Percentiles rank a stretch among this genome's conserved stretches.
Evolutionary conservation across 1,284 basidiomycete genomes (phyloP).

Genomic region (Leccinum laetum): DNA sequence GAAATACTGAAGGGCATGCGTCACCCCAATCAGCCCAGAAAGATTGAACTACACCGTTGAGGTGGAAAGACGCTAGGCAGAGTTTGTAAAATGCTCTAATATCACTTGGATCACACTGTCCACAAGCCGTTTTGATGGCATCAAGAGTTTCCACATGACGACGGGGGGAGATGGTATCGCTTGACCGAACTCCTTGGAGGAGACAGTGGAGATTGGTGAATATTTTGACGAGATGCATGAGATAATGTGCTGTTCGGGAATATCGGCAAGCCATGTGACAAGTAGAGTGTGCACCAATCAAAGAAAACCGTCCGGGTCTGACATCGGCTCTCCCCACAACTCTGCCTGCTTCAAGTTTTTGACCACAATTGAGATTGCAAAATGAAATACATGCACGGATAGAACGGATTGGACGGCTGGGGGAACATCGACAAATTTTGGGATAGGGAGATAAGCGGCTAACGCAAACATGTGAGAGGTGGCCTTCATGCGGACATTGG

Average conservation of each 20-base stretch:
- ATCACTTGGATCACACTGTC: not conserved
- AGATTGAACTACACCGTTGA: slow-evolving; percentile 7
- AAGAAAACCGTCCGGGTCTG: slow-evolving; percentile 5
- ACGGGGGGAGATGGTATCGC: not conserved
- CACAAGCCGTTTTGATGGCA: not conserved
- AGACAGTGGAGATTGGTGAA: slow-evolving; percentile 8
- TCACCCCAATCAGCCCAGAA: slow-evolving; percentile 16
- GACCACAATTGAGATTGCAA: slow-evolving; percentile 1
- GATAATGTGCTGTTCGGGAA: slow-evolving; percentile 6
- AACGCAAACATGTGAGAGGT: slow-evolving; percentile 11
- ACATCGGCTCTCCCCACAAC: not conserved
- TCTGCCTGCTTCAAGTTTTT: slow-evolving; percentile 7
- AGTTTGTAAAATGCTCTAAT: slow-evolving; percentile 8
- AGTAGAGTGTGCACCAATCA: slow-evolving; percentile 9
- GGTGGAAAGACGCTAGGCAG: not conserved
- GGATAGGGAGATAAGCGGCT: slow-evolving; percentile 8
- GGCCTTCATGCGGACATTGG: slow-evolving; percentile 9
- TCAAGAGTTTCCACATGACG: not conserved
- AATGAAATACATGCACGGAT: slow-evolving; percentile 5
- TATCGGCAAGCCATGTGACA: slow-evolving; percentile 9
- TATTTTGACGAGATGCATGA: not conserved
- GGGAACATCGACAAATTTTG: slow-evolving; percentile 10
- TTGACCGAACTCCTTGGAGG: slow-evolving; percentile 6
- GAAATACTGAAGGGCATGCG: slow-evolving; percentile 12
- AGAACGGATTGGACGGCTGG: slow-evolving; percentile 8